Evolutionary conservation across 2,329 filamentous ascomycete genomes (phyloP).

Genomic region (Colletotrichum spaethianum): DNA sequence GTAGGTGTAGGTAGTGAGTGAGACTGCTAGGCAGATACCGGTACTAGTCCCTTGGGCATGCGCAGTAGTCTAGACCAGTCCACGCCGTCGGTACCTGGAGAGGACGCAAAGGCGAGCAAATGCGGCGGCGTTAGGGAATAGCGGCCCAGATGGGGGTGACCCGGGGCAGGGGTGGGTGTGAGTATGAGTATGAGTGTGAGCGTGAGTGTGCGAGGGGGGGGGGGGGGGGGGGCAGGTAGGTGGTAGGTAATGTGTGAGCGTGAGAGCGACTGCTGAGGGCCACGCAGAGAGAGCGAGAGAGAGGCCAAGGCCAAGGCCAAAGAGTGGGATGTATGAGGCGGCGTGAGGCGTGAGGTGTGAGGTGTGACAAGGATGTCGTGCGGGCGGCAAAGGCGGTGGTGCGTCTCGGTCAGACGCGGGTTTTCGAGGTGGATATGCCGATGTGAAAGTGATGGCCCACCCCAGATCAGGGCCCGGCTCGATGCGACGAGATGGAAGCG

Average conservation of each 20-base stretch:
- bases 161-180: background rate
- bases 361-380: conserved; percentile 17
- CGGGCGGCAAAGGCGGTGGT: conserved; percentile 36
- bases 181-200: background rate
- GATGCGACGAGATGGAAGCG: background rate
- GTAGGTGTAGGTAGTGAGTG: background rate
- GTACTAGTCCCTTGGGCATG: background rate
- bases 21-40: background rate
- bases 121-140: conserved; percentile 4
- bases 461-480: background rate
- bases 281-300: background rate
- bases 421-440: conserved; percentile 3
- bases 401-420: conserved; percentile 37
- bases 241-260: too few relatives aligned
- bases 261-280: background rate
- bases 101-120: conserved; percentile 15
- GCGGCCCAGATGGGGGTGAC: background rate
- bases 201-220: background rate
- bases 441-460: background rate
- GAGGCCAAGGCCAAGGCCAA: background rate
- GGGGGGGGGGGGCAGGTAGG: too few relatives aligned
- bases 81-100: conserved; percentile 32
- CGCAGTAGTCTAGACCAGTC: conserved; percentile 35
- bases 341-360: background rate
- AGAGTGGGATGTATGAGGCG: background rate